These are phyloP conservation scores for Macaranga tanarius DNA, from an alignment of 441 rosid species.

Conservation along the genomic window DNA sequence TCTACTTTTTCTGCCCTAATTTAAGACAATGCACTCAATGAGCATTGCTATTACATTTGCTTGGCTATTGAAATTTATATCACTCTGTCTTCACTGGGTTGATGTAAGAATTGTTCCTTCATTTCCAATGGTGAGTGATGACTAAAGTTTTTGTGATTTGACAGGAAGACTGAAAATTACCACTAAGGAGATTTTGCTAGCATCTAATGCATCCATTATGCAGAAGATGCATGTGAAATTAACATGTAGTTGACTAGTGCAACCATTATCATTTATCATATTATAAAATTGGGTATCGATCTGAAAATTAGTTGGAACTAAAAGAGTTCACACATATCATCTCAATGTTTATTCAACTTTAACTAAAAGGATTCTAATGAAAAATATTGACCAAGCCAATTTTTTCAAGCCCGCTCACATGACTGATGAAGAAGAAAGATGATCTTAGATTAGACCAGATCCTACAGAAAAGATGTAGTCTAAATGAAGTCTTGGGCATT, in stretches of 20 bases:
- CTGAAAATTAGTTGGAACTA: background rate
- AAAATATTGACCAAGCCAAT: background rate
- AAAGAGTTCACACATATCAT: background rate
- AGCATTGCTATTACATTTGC: background rate
- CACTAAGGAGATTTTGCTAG: background rate
- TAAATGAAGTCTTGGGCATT: no score
- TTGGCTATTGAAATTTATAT: conserved; percentile 7
- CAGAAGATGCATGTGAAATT: background rate
- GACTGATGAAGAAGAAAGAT: background rate
- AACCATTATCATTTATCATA: background rate
- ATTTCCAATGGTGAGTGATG: background rate
- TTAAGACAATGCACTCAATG: background rate
- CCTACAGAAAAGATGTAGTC: no score
- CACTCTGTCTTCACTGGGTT: background rate
- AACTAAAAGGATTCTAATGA: no score
- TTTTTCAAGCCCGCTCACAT: background rate
- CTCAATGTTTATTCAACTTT: background rate
- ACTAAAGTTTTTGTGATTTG: background rate
- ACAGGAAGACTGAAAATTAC: background rate
- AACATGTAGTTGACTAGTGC: background rate
- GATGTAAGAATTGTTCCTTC: background rate
- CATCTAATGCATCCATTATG: background rate
- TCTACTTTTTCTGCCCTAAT: background rate
- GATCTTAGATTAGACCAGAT: no score
- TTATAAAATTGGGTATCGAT: background rate